Base-by-base conservation (phyloP, 768 basidiomycete species). In the Favolaschia claudopus region DNA sequence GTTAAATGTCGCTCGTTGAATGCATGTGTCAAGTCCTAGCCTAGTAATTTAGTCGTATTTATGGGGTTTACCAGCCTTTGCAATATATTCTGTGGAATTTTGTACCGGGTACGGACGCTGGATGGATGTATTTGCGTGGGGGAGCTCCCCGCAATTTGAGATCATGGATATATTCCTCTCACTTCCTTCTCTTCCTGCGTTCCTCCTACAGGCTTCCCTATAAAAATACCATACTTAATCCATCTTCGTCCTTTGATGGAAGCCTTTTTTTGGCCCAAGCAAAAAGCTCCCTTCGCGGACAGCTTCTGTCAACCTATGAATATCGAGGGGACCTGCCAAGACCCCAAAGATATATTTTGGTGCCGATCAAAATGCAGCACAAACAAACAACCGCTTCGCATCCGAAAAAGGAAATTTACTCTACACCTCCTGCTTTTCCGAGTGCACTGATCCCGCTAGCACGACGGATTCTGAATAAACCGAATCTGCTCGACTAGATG, bases 361-460 rank as follows among this genome's bases (percentile, higher is more conserved):
- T 38, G 44, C 22, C n/a, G 33, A 2, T 12, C 3, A 6, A 17
- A 6, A 29, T 19, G 8, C 40, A 5, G 19, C 13, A 33, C 15
- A 25, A 19, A 31, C 45, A 55, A 38, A 38, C 36, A 55, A 46
- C 44, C 55, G 46, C 47, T 33, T 8, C n/a, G 24, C 40, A 28
- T 27, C 55, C 47, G 9, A 49, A 49, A 43, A 32, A 49, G 55
- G 55, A 7, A 57, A 22, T 9, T 43, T 32, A 5, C n/a, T 15
- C 5, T 39, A 12, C 4, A 15, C 24, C 7, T n/a, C 44, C 3
- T 10, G 6, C 20, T 47, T 33, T 33, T 10, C 8, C 10, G n/a
- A 12, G 13, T 1, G 5, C 5, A 4, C 15, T 5, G 10, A 20
- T 1, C 25, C 5, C 29, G 25, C 36, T 33, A 36, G 8, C 38